These are phyloP conservation scores for Kazachstania psychrophila DNA, from an alignment of 805 yeast species.

Conservation along the genomic window DNA sequence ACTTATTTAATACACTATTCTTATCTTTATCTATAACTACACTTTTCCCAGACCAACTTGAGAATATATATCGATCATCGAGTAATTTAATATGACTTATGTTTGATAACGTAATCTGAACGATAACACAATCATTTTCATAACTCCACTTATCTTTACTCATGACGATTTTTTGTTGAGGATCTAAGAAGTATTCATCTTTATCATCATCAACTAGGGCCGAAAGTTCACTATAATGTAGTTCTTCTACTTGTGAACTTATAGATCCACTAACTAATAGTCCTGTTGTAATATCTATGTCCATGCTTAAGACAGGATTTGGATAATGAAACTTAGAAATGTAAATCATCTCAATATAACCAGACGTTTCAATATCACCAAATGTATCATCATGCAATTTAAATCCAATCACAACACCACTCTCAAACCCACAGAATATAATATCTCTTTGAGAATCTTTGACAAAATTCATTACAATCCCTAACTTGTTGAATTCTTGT, in stretches of 20 bases:
- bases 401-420: conserved; percentile 26
- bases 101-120: conserved; percentile 7
- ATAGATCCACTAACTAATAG: conserved; percentile 18
- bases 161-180: conserved; percentile 1
- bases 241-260: background rate
- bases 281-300: conserved; percentile 2
- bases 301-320: conserved; percentile 21
- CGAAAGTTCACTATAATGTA: background rate
- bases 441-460: conserved; percentile 5
- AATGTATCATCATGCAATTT: conserved; percentile 3
- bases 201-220: background rate
- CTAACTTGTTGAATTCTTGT: conserved; percentile 16
- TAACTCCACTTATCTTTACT: background rate
- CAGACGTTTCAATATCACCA: background rate
- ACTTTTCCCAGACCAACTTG: conserved; percentile 22
- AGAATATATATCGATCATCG: conserved; percentile 5
- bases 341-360: background rate
- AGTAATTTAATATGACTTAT: conserved; percentile 12
- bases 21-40: conserved; percentile 6
- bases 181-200: background rate
- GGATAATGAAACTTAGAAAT: conserved; percentile 18
- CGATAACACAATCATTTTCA: background rate
- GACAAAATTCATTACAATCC: conserved; percentile 24
- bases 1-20: background rate
- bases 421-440: conserved; percentile 23